These are phyloP conservation scores for Cenococcum geophilum DNA, from an alignment of 495 filamentous ascomycete species.

Conservation along the genomic window DNA sequence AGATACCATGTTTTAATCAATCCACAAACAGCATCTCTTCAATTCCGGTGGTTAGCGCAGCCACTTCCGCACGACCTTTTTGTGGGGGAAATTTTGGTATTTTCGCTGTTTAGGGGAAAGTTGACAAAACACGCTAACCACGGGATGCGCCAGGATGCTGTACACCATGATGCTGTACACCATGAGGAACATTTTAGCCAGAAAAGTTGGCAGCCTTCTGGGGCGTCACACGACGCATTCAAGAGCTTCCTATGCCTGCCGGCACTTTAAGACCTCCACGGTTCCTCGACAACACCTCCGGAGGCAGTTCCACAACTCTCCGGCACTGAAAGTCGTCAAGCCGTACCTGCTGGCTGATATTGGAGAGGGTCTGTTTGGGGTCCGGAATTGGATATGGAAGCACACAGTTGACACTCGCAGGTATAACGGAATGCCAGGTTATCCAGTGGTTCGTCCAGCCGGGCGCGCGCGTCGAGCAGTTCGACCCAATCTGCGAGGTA, in stretches of 20 bases:
- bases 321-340: slow-evolving; percentile 57
- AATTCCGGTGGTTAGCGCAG: too few species aligned
- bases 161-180: too few species aligned
- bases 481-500: slow-evolving; percentile 95
- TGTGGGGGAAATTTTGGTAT: too few species aligned
- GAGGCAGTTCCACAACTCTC: slow-evolving; percentile 55
- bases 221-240: slow-evolving; percentile 12
- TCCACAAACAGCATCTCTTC: too few species aligned
- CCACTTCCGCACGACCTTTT: too few species aligned
- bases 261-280: slow-evolving; percentile 12
- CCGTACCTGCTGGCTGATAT: slow-evolving; percentile 93
- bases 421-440: slow-evolving; percentile 95
- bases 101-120: too few species aligned
- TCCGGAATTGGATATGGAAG: background rate
- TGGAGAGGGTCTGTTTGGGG: slow-evolving; percentile 69
- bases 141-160: too few species aligned
- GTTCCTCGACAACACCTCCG: slow-evolving; percentile 14
- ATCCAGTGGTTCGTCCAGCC: slow-evolving; percentile 99
- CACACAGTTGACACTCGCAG: slow-evolving; percentile 41
- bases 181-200: slow-evolving; percentile 19
- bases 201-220: slow-evolving; percentile 19
- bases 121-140: too few species aligned
- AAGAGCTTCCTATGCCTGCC: slow-evolving; percentile 7
- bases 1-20: background rate
- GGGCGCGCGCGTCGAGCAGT: slow-evolving; percentile 92